Base-by-base conservation (phyloP, 129 eudicot species). In the Mikania micrantha region DNA sequence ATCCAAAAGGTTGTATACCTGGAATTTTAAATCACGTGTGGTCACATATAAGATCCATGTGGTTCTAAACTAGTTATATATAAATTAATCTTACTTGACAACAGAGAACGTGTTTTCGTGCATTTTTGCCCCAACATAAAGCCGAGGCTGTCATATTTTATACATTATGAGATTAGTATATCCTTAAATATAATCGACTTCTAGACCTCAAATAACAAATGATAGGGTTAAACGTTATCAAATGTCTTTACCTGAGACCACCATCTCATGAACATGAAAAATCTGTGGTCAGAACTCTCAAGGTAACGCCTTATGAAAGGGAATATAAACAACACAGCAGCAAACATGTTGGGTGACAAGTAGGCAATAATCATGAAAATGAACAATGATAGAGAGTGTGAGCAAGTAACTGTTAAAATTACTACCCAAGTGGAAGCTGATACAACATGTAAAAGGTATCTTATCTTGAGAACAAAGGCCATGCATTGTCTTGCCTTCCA, bases 221-320 rank as follows among this genome's bases (percentile, higher is more conserved):
- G 44, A 19, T 19, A 21, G 20, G 36, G n/a, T 16, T 0, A 64
- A 21, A 9, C 35, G 52, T 15, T 19, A 9, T 89, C 94, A 77
- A 32, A 25, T 90, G 73, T 86, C 53, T 69, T 83, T 86, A 47
- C 60, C 60, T 53, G 89, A 22, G 95, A 90, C 97, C 97, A 90
- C 97, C 97, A 90, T 95, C 87, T 90, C 87, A 87, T 82, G 31
- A 90, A 85, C 95, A 80, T 90, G 67, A 90, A 87, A 68, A 90
- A 71, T 77, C 70, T 90, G 79, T 80, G 79, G 67, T 87, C 74
- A 58, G 97, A 90, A 53, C 97, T 84, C 69, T 84, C 97, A 38
- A 90, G 95, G 50, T 63, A 68, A 22, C 91, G 91, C 2, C 97
- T 88, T 29, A 87, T 35, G 69, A 80, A 80, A 60, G 95, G 97